Conservation (phyloP, 1,139 yeast species). For the Pichia sp. region DNA sequence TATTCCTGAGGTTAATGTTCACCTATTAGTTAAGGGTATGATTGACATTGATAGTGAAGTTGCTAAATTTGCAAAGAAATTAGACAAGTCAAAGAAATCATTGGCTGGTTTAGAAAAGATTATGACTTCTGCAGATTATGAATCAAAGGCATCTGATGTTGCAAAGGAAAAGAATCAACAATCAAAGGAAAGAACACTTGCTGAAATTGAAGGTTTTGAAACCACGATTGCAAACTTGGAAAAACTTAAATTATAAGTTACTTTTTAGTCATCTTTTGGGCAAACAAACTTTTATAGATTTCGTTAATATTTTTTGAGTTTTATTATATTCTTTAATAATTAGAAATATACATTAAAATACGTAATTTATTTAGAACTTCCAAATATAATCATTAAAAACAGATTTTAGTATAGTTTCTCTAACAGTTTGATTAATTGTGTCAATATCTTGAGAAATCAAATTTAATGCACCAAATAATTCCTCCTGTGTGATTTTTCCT, state of each 20-base stretch:
- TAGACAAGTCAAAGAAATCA: constrained; percentile 47
- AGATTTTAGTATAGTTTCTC: constrained; percentile 43
- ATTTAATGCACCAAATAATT: constrained; percentile 45
- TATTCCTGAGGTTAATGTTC: constrained; percentile 76
- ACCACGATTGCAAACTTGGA: constrained; percentile 71
- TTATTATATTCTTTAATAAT: not conserved
- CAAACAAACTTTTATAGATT: not conserved
- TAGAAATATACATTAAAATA: not conserved
- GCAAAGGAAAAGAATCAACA: constrained; percentile 72
- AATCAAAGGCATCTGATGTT: constrained; percentile 73
- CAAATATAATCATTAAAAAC: constrained; percentile 52
- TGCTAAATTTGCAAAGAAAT: constrained; percentile 70
- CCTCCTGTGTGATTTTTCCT: constrained; percentile 58
- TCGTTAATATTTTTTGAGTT: not conserved
- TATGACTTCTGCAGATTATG: constrained; percentile 71
- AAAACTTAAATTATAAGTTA: constrained; percentile 54
- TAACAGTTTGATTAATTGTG: constrained; percentile 37
- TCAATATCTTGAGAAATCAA: constrained; percentile 43
- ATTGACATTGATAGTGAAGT: constrained; percentile 90
- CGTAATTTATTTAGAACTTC: constrained; percentile 31
- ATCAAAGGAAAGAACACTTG: constrained; percentile 63
- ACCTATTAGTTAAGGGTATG: constrained; percentile 87
- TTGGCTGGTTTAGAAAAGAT: constrained; percentile 51
- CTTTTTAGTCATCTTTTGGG: not conserved
- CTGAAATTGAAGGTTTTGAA: constrained; percentile 83